Evolutionary conservation across 306 rosid genomes (phyloP), one percentile per base, ranked within the genome.

Genomic region (Inga laurina): DNA sequence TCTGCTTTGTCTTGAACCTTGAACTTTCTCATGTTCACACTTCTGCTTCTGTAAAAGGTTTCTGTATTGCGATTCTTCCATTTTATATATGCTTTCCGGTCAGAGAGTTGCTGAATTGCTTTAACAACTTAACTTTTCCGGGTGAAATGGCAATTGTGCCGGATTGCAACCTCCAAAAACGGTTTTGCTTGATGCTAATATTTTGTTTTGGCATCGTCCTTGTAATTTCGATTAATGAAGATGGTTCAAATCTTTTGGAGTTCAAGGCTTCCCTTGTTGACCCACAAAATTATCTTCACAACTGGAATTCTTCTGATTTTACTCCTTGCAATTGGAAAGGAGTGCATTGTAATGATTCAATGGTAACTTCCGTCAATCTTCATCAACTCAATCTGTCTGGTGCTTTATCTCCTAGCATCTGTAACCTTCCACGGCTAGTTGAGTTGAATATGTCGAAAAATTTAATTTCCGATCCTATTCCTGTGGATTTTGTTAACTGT

Each of bases 261-360:
- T 89, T 93, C 75, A 89, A 83, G 69, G 70, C 10, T 27, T 82
- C 87, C 5, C 85, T 92, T 69, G 19, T 66, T 18, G 93, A 91
- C 59, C 87, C 92, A 16, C 66, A 81, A 18, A 82, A 83, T 81
- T 82, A 87, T 72, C 97, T 93, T 74, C 72, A 49, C 64, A 88
- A 77, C 84, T 93, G 97, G 97, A 79, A 87, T 76, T 79, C 88
- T 46, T 88, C 91, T 56, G 81, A 87, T 80, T 79, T 44, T 34
- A 85, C 85, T 85, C 97, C 97, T 84, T 93, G 97, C 86, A 87
- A 78, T 84, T 93, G 97, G 97, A 86, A 80, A 61, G 97, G 97
- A 76, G 92, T 93, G 54, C 34, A 37, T 44, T 93, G 97, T 82
- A 62, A 81, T 13, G 83, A 83, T 82, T 83, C 86, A 51, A 22